These are phyloP conservation scores for Microbotryum scabiosae DNA, from an alignment of 1,284 basidiomycete species.

Conservation along the genomic window DNA sequence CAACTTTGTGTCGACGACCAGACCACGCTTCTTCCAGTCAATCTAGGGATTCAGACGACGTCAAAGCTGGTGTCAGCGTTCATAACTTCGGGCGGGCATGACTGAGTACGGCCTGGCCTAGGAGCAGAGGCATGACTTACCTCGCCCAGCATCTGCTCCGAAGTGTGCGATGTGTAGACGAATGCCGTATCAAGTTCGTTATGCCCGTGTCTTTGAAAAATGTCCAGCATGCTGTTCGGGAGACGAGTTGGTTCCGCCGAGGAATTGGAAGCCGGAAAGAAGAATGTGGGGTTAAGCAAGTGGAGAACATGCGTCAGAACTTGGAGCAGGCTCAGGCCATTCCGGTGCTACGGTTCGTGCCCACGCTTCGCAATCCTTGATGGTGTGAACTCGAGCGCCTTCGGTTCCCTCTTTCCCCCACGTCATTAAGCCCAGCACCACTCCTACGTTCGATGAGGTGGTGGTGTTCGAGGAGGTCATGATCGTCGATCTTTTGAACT, in stretches of 20 bases:
- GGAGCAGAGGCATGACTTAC: conserved; percentile 24
- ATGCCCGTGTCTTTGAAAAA: conserved; percentile 54
- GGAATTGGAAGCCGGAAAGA: too few species aligned
- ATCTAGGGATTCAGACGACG: background rate
- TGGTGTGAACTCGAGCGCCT: conserved; percentile 6
- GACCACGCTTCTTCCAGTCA: conserved; percentile 13
- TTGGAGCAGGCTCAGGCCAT: too few species aligned
- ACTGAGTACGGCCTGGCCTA: too few species aligned
- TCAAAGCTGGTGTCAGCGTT: background rate
- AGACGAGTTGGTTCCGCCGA: too few species aligned
- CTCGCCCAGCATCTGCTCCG: conserved; percentile 39
- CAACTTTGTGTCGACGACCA: conserved; percentile 46
- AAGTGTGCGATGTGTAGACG: conserved; percentile 39
- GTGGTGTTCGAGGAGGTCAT: too few species aligned
- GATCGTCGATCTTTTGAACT: too few species aligned
- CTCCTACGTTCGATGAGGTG: too few species aligned
- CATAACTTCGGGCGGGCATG: too few species aligned
- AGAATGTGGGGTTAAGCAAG: too few species aligned
- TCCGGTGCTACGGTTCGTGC: background rate
- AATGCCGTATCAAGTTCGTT: conserved; percentile 51
- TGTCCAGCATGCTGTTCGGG: conserved; percentile 47
- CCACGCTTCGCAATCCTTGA: conserved; percentile 12
- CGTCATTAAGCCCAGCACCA: conserved; percentile 13
- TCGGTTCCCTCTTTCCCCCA: conserved; percentile 13
- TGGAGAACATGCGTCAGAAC: too few species aligned